Evolutionary conservation across 768 basidiomycete species (phyloP), one percentile per base, ranked within the genome.

Genomic region (Amanita muscaria): DNA sequence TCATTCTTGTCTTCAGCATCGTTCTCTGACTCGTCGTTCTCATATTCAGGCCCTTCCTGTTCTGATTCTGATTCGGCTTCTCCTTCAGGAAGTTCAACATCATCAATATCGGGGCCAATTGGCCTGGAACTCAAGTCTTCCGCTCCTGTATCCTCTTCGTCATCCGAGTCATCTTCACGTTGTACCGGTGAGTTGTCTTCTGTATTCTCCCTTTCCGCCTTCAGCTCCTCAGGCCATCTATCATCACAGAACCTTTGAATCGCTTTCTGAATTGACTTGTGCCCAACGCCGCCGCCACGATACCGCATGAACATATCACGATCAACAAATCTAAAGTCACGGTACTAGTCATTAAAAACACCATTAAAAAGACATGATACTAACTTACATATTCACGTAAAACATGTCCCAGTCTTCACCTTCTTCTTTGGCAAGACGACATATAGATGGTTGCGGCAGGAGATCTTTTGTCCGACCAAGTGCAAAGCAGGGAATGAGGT

Each of bases 241-340:
- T 40, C 24, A 15, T 40, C 22, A 7, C 23, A 40, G 12, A 40
- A 40, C 9, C 18, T 27, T 25, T 25, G 23, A 40, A 40, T 40
- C 2, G 14, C 29, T 14, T 40, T 40, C 22, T 40, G 38, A 25
- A 39, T 39, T 1, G 38, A 39, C 38, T 39, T 39, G 38, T 39
- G 36, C 10, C 36, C 36, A 21, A 37, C 21, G 7, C 36, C 36
- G 7, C 36, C 36, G 6, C 36, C 36, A 12, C 36, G 36, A 14
- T 21, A 37, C 24, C 21, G 18, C 36, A 37, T 37, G n/a, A n/a
- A n/a, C n/a, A n/a, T n/a, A n/a, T n/a, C n/a, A n/a, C n/a, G n/a
- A n/a, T n/a, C n/a, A n/a, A n/a, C 32, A 11, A 33, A 33, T 33
- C 32, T 21, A 22, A 32, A 67, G n/a, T n/a, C n/a, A n/a, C n/a